Base-by-base conservation (phyloP, 176 grass and related monocot genomes). In the Elaeis guineensis region DNA sequence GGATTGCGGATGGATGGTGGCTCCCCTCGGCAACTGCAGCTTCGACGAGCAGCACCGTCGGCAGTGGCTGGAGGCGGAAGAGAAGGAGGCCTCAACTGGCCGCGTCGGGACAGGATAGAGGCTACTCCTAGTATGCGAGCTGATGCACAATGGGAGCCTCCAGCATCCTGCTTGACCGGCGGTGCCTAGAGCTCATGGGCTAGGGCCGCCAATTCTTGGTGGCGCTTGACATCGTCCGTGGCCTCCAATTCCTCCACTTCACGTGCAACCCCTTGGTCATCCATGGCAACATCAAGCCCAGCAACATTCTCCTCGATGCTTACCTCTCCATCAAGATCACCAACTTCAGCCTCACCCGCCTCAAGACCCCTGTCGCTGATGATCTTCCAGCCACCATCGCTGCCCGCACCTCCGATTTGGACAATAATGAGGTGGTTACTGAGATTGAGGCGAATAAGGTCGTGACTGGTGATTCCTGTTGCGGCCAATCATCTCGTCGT, bases 121-220 rank as follows among this genome's bases (percentile, higher is more conserved):
- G 19, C 25, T 98, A 76, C 79, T 92, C 72, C 77, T 98, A 8
- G 93, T 98, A 5, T 98, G 92, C 70, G 82, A 98, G 6, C 85
- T 98, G 59, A 98, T 98, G 93, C 93, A 82, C 39, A 98, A 83
- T 59, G 87, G 87, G 17, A 92, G 87, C 70, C 75, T 98, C 17
- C 93, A 92, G 74, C 84, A 92, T 74, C 30, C 76, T 98, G 64
- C 75, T 98, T 16, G 87, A 82, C 56, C 77, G 72, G 71, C 76
- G 75, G 80, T 80, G 81, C 16, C 69, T 56, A 48, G 81, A 98
- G 69, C n/a, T n/a, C 57, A 79, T 83, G 8, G 39, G 59, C 17
- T 92, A 87, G 93, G 57, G 56, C 15, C 84, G 84, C 59, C 81
- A 87, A 14, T 67, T 89, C 58, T 61, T 79, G 0, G 84, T 89